Evolutionary conservation across 805 yeast species (phyloP).

Genomic region (Yamadazyma phyllophila): DNA sequence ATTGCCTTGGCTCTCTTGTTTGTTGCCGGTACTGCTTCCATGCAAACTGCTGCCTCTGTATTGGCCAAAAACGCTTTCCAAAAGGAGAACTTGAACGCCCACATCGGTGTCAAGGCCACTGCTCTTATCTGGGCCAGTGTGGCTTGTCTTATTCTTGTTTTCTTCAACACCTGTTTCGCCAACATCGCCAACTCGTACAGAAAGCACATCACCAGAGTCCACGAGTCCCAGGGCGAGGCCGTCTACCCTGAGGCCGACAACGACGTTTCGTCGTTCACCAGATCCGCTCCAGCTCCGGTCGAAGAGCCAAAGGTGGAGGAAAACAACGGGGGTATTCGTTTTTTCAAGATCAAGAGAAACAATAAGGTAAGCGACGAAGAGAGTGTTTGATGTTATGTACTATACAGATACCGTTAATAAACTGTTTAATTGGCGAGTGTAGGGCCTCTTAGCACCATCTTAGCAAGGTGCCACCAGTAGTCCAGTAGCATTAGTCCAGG

Average conservation of each 20-base stretch:
- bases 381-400: conserved; percentile 27
- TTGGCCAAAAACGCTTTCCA: conserved; percentile 70
- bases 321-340: conserved; percentile 62
- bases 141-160: conserved; percentile 48
- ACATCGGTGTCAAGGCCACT: conserved; percentile 55
- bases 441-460: no score
- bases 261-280: conserved; percentile 44
- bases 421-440: neutral
- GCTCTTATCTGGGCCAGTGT: conserved; percentile 74
- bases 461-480: no score
- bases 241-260: conserved; percentile 27
- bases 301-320: conserved; percentile 34
- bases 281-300: conserved; percentile 26
- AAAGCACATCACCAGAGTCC: conserved; percentile 45
- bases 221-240: conserved; percentile 23
- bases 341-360: conserved; percentile 68
- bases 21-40: conserved; percentile 59
- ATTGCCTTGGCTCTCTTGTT: conserved; percentile 51
- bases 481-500: no score
- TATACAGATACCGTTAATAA: conserved; percentile 3
- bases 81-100: conserved; percentile 40
- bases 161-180: conserved; percentile 52
- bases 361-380: conserved; percentile 44
- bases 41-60: conserved; percentile 77
- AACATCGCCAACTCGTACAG: conserved; percentile 48